Evolutionary conservation across 1,284 basidiomycete species (phyloP), one percentile per base, ranked within the genome.

Genomic region (Chalciporus sp.): DNA sequence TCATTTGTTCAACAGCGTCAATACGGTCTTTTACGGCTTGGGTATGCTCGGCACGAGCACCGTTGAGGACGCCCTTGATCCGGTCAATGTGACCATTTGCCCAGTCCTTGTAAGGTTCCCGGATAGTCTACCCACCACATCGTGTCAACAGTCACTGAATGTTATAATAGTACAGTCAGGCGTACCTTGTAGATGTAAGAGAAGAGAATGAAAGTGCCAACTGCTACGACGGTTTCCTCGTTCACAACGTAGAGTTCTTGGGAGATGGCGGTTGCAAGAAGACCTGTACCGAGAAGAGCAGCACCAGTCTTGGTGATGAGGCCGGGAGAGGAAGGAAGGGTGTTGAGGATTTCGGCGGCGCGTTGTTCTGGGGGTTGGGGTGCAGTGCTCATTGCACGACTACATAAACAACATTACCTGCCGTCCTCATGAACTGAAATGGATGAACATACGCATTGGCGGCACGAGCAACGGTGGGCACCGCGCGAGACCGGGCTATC

Each of bases 181-280:
- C 81, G 58, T 68, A 88, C 89, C 80, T 88, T 88, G 67, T 85
- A 94, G 66, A 98, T 83, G 74, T 90, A 91, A 28, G 86, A 83
- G 63, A 96, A 86, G 71, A 98, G 86, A 68, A 97, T 89, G 63
- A 92, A 80, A 66, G 92, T 94, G 48, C 92, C 95, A 51, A 88
- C 78, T 40, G 88, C 82, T 39, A 95, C 80, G 57, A 95, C 85
- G 33, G 90, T 88, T 80, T 97, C 95, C 76, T 98, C 95, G 75
- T 98, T 98, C 69, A 96, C 85, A 57, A 99, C 96, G 73, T 98
- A 98, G 54, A 98, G 86, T 78, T 99, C 96, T 73, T 95, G 92
- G 39, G 94, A 97, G 77, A 98, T 95, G 70, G 95, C 95, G 19
- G 94, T 86, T 27, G 95, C 96, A 57, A 90, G 79, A 58, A 94